Conservation (phyloP, 768 basidiomycete genomes). For the Leucocoprinus birnbaumii region DNA sequence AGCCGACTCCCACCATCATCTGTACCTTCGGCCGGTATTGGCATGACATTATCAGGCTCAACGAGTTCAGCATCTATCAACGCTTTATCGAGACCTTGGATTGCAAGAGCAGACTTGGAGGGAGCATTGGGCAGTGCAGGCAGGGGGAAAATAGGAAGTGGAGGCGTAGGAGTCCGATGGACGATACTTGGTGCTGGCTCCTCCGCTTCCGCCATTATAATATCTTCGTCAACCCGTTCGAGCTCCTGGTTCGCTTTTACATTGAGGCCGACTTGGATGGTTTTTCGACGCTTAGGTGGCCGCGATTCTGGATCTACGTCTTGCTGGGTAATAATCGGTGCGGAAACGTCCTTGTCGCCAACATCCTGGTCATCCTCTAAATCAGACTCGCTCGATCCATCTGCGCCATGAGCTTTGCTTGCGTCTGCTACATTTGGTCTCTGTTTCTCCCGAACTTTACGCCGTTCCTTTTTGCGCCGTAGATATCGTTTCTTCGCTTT, state of each 20-base stretch:
- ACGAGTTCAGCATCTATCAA: constrained; percentile 69
- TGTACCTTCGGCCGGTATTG: constrained; percentile 40
- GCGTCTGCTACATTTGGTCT: background rate
- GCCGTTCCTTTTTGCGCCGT: constrained; percentile 28
- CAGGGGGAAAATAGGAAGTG: constrained; percentile 66
- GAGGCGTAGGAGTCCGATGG: background rate
- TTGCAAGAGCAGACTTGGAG: constrained; percentile 63
- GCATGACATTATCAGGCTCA: constrained; percentile 43
- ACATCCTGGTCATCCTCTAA: background rate
- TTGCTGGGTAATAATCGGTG: background rate
- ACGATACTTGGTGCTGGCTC: background rate
- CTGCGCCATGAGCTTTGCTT: background rate
- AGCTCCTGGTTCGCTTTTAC: constrained; percentile 1
- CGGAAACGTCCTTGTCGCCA: background rate
- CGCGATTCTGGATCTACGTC: background rate
- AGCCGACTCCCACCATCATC: constrained; percentile 48
- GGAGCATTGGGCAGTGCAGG: constrained; percentile 68
- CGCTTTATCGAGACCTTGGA: constrained; percentile 78
- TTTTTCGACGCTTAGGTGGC: constrained; percentile 12
- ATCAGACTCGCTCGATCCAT: background rate
- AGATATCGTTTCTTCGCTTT: constrained; percentile 28
- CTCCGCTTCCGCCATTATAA: background rate
- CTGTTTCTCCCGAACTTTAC: constrained; percentile 20
- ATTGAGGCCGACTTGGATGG: constrained; percentile 4
- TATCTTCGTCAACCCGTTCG: constrained; percentile 1